Evolutionary conservation across 257 asterid species (phyloP), one percentile per base, ranked within the genome.

Genomic region (Euphrasia confusa): DNA sequence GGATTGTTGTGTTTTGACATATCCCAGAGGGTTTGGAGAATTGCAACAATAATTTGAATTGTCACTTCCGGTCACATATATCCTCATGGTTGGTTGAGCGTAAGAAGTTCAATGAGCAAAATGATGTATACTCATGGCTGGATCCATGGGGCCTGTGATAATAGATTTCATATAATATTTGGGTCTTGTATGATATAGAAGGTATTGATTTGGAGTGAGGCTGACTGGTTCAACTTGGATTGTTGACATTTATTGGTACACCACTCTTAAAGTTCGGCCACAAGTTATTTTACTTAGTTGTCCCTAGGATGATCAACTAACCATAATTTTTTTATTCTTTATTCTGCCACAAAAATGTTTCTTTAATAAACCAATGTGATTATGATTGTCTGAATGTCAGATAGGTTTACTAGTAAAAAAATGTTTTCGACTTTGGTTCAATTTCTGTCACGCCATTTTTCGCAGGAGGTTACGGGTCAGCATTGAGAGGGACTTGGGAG

Each of bases 401-500:
- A 42, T 70, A 24, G 64, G 59, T 68, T 52, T 60, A 47, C 69
- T 50, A 48, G 10, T 35, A 56, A 54, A 52, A 61, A 66, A 60
- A 26, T 64, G 48, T 9, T 71, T 47, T 56, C 63, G 42, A 40
- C 57, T 45, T 72, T 70, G 60, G 54, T 66, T 48, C 71, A 44
- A 70, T 69, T 72, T 62, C 55, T 42, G 17, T 64, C 61, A 56
- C 67, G 54, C 40, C 49, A 63, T 74, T 10, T 10, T 40, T 3
- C 74, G 58, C 85, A 91, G 99, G 95, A 84, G 94, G 79, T 72
- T 93, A 67, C 87, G 95, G 27, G 92, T 93, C 65, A 89, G 99
- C 81, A 82, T 93, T 78, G 99, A 93, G 76, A 94, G 96, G 68
- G 94, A 89, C 74, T 72, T 89, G 73, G 99, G 99, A 40, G 99